These are phyloP conservation scores for Metschnikowia cubensis DNA, from an alignment of 805 yeast species.

Conservation along the genomic window DNA sequence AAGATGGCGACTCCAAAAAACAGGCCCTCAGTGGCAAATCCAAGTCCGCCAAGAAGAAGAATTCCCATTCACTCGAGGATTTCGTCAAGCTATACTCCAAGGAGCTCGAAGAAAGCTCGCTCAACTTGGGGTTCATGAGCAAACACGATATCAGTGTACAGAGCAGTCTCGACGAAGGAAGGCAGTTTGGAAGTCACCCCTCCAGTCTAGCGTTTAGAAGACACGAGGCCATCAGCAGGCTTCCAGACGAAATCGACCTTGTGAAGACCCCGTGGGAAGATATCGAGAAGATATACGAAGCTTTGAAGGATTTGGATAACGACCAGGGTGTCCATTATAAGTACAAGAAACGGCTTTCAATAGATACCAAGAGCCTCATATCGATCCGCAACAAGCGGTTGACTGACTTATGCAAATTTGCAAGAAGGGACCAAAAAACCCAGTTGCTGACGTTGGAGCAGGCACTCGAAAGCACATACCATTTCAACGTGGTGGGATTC, in stretches of 20 bases:
- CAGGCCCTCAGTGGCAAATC: background rate
- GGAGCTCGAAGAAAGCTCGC: conserved; percentile 23
- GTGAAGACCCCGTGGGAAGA: conserved; percentile 26
- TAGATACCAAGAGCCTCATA: conserved; percentile 32
- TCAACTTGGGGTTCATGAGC: conserved; percentile 33
- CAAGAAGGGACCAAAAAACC: conserved; percentile 33
- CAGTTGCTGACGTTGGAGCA: conserved; percentile 29
- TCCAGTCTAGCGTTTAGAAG: conserved; percentile 36
- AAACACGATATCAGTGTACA: conserved; percentile 35
- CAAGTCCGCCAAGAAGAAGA: conserved; percentile 1
- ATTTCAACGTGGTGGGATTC: conserved; percentile 41
- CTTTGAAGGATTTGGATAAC: conserved; percentile 30
- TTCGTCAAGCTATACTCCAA: conserved; percentile 9
- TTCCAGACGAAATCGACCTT: conserved; percentile 37
- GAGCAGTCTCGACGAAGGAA: conserved; percentile 32
- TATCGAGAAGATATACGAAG: conserved; percentile 30
- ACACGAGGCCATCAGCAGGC: conserved; percentile 23
- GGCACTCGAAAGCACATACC: conserved; percentile 26
- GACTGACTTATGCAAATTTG: conserved; percentile 32
- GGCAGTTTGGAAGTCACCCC: conserved; percentile 30
- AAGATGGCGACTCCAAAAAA: background rate
- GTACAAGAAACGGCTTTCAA: conserved; percentile 30
- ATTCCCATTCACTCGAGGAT: conserved; percentile 7
- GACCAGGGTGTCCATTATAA: conserved; percentile 37
- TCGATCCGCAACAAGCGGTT: conserved; percentile 29